Base-by-base conservation (phyloP, 2,329 filamentous ascomycete genomes). In the Xylogone sp. region DNA sequence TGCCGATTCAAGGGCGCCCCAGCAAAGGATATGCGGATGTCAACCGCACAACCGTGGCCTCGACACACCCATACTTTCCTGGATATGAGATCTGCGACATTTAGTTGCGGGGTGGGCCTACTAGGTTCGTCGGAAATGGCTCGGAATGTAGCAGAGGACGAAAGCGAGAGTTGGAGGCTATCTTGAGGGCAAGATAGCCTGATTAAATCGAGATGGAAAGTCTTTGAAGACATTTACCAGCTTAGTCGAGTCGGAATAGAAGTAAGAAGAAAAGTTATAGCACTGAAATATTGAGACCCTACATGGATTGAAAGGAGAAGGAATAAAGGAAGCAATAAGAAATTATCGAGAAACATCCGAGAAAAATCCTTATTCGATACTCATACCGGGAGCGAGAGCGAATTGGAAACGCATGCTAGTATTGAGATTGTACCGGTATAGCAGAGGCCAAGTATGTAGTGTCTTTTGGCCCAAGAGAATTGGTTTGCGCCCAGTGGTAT, bases 51-150 rank as follows among this genome's bases (percentile, higher is more conserved):
- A 34, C 44, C 53, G 39, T 19, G 39, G n/a, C 57, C 59, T 42
- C 58, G 56, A 42, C 48, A 43, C 19, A 57, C 50, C 63, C 63
- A 65, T 18, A 62, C 16, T 20, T 52, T 54, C 19, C 60, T 58
- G 9, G 58, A 62, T 8, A 49, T 48, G n/a, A 65, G 47, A 8
- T 52, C 56, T 24, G 51, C 22, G 39, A 58, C 1, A 13, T 52
- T 21, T 8, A 52, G 43, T 24, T 20, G 22, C 10, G 51, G 31
- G 13, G 46, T 6, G 45, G 51, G 3, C 34, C 21, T 6, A 29
- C 8, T 16, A 55, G 39, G 12, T 22, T 46, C 10, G n/a, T 5
- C 34, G 3, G 39, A 27, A 18, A 57, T 48, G 12, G 53, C 10
- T 19, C 27, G 45, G 27, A 62, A 8, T 2, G 47, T 51, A 16